Percentiles rank a stretch among this genome's conserved stretches.
Evolutionary conservation across 2,329 filamentous ascomycete genomes (phyloP).

Genomic region (Penicillium olsonii): DNA sequence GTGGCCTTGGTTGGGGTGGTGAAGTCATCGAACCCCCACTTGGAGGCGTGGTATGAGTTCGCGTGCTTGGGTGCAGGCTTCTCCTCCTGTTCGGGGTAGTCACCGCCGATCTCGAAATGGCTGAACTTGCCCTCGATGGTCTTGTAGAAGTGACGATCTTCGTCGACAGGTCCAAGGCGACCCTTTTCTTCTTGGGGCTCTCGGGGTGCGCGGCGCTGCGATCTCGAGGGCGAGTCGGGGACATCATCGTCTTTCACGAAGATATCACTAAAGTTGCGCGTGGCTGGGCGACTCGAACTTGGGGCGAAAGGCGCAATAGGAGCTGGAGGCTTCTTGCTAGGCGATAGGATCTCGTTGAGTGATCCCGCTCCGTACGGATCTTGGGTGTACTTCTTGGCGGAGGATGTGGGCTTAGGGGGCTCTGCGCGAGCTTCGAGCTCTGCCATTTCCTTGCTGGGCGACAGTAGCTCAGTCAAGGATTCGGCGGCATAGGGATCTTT

Average conservation of each 20-base stretch:
- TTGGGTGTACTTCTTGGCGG: constrained; percentile 35
- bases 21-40: constrained; percentile 90
- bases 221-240: constrained; percentile 30
- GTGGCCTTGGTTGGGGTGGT: constrained; percentile 75
- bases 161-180: constrained; percentile 17
- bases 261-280: constrained; percentile 70
- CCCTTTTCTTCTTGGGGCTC: neutral
- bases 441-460: constrained; percentile 53
- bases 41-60: constrained; percentile 59
- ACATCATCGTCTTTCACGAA: constrained; percentile 52
- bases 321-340: constrained; percentile 53
- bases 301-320: constrained; percentile 63
- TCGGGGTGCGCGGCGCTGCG: constrained; percentile 16
- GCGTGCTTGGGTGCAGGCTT: constrained; percentile 30
- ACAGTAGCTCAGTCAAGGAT: constrained; percentile 72
- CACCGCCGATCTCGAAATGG: constrained; percentile 54
- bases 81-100: constrained; percentile 30
- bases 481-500: constrained; percentile 46
- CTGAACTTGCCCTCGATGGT: constrained; percentile 77
- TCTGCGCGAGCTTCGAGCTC: constrained; percentile 13
- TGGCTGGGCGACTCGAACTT: constrained; percentile 69
- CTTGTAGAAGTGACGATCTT: constrained; percentile 47
- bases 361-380: constrained; percentile 48
- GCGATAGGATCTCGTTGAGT: constrained; percentile 68
- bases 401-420: constrained; percentile 17